Conservation (phyloP, 352 stramenopile species). For the Globisporangium recalcitrans region DNA sequence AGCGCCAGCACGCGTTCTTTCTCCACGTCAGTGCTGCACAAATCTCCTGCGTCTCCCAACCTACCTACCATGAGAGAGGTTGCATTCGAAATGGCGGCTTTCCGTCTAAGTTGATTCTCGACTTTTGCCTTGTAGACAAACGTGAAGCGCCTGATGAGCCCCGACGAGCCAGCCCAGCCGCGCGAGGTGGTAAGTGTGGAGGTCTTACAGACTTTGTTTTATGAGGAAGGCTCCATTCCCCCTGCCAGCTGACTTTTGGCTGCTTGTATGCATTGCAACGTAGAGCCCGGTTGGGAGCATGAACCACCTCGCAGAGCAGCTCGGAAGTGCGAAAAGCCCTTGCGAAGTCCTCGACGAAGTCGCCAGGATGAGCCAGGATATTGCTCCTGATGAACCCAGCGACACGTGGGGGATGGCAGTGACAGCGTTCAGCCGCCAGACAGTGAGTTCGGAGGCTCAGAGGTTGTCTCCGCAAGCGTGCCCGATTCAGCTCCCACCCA, state of each 20-base stretch:
- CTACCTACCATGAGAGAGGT: no score
- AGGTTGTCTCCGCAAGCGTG: not conserved
- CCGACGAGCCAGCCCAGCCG: not conserved
- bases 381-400: not conserved
- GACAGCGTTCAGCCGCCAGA: not conserved
- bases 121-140: constrained; percentile 3
- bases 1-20: constrained; percentile 48
- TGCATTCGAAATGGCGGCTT: not conserved
- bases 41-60: not conserved
- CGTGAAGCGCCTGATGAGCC: constrained; percentile 7
- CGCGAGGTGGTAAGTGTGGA: not conserved
- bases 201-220: not conserved
- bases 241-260: not conserved
- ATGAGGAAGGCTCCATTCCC: not conserved
- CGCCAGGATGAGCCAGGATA: not conserved
- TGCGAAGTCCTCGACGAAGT: constrained; percentile 39
- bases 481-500: not conserved
- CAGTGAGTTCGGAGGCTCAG: not conserved
- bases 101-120: not conserved
- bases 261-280: not conserved
- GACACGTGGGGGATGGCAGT: not conserved
- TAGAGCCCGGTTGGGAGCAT: constrained; percentile 38
- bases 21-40: constrained; percentile 33
- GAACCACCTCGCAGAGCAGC: constrained; percentile 37
- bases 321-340: constrained; percentile 27